These are phyloP conservation scores for Amanita polypyramis DNA, from an alignment of 768 basidiomycete genomes.

Conservation along the genomic window DNA sequence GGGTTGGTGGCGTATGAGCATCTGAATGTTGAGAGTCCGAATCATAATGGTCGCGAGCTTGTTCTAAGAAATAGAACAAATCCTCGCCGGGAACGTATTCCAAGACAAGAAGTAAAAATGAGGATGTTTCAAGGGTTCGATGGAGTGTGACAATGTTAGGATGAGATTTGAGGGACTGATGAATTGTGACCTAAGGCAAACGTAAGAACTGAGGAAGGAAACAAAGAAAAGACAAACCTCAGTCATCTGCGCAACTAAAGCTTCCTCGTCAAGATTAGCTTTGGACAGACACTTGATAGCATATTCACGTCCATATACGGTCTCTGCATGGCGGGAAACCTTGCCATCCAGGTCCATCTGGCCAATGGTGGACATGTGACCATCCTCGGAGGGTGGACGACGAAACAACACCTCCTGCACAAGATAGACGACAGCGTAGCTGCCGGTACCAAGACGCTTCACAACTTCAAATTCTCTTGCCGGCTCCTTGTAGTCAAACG, in stretches of 20 bases:
- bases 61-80: conserved; percentile 96
- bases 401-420: conserved; percentile 63
- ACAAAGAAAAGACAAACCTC: conserved; percentile 44
- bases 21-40: conserved; percentile 30
- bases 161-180: conserved; percentile 84
- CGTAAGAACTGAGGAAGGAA: conserved; percentile 9
- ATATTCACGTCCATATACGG: conserved; percentile 66
- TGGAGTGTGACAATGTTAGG: conserved; percentile 93
- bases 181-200: conserved; percentile 68
- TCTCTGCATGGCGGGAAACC: conserved; percentile 21
- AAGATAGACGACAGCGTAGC: conserved; percentile 91
- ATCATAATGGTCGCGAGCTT: conserved; percentile 81
- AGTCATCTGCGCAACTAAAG: conserved; percentile 79
- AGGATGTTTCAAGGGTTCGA: conserved; percentile 84
- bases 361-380: conserved; percentile 47
- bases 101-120: conserved; percentile 85
- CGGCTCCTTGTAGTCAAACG: conserved; percentile 29
- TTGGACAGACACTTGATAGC: conserved; percentile 98
- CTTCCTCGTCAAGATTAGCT: conserved; percentile 83
- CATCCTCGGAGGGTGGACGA: conserved; percentile 38
- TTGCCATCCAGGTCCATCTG: conserved; percentile 41
- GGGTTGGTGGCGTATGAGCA: conserved; percentile 83
- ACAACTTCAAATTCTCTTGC: conserved; percentile 76
- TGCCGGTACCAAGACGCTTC: conserved; percentile 76
- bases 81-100: conserved; percentile 97